These are phyloP conservation scores for Trichoderma sp. DNA, from an alignment of 2,329 filamentous ascomycete genomes.

Conservation along the genomic window DNA sequence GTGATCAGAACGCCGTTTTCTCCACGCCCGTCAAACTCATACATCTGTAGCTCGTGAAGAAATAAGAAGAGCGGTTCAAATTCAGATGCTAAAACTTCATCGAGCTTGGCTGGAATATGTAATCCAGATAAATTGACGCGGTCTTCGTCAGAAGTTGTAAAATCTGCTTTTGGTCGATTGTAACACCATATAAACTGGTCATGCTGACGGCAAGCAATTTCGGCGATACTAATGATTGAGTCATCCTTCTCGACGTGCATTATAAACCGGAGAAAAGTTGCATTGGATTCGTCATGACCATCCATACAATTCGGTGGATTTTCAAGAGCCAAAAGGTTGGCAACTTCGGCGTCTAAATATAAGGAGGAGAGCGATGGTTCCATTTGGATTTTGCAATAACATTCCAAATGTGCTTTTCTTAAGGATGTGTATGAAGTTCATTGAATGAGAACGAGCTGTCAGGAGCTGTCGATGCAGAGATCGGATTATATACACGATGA, in stretches of 20 bases:
- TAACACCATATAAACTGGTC: not conserved
- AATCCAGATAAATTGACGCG: not conserved
- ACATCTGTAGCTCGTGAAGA: not conserved
- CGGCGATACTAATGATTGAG: not conserved
- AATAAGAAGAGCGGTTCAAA: not conserved
- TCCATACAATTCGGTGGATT: too few relatives aligned
- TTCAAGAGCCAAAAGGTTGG: not conserved
- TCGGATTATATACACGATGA: not conserved
- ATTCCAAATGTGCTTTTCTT: too few relatives aligned
- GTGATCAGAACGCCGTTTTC: not conserved
- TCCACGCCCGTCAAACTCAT: not conserved
- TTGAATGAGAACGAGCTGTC: not conserved
- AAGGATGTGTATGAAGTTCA: not conserved
- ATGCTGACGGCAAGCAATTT: not conserved
- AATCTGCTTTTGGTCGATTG: not conserved
- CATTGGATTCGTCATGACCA: too few relatives aligned
- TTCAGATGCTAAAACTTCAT: not conserved
- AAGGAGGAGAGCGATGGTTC: not conserved
- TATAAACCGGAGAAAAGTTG: not conserved
- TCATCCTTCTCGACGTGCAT: rapidly evolving
- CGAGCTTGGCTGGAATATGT: not conserved
- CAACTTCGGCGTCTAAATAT: not conserved
- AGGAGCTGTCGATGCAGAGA: not conserved
- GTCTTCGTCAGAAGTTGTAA: not conserved
- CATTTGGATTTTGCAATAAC: too few relatives aligned